These are phyloP conservation scores for Boechera stricta DNA, from an alignment of 345 rosid genomes.

Conservation along the genomic window DNA sequence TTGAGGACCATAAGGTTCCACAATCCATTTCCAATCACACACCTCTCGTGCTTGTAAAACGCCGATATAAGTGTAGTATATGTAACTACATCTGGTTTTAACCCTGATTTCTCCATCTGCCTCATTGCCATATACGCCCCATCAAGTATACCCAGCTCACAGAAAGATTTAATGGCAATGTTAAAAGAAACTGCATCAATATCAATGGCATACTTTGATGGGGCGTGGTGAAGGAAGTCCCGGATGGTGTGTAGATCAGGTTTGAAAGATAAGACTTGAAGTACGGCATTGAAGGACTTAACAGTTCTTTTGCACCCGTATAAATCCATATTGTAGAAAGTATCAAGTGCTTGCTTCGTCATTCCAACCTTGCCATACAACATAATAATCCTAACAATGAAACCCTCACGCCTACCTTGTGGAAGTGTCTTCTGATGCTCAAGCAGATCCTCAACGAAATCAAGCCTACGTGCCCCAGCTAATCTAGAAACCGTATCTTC, in stretches of 20 bases:
- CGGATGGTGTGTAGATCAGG: constrained; percentile 57
- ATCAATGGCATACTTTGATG: constrained; percentile 50
- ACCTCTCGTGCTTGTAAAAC: constrained; percentile 58
- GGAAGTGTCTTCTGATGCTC: constrained; percentile 85
- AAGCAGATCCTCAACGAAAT: constrained; percentile 72
- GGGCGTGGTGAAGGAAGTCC: constrained; percentile 53
- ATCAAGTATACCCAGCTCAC: constrained; percentile 64
- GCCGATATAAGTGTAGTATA: constrained; percentile 78
- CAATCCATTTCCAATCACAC: constrained; percentile 68
- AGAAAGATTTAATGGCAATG: constrained; percentile 61
- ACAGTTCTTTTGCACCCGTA: constrained; percentile 68
- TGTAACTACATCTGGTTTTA: constrained; percentile 73
- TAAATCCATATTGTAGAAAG: constrained; percentile 65
- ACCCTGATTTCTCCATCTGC: constrained; percentile 62
- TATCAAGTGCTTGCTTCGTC: constrained; percentile 67
- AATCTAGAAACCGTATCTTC: constrained; percentile 77
- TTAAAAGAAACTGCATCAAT: constrained; percentile 64
- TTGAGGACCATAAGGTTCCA: constrained; percentile 84
- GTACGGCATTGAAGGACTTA: constrained; percentile 79
- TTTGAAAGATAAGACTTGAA: constrained; percentile 59
- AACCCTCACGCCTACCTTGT: constrained; percentile 88
- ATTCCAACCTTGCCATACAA: constrained; percentile 84
- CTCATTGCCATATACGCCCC: constrained; percentile 60
- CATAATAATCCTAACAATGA: constrained; percentile 78
- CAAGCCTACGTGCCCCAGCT: constrained; percentile 73